A percentile compares a stretch with the other conserved stretches of the same genome.
These are phyloP conservation scores for Vitis cinerea DNA, from an alignment of 164 flowering plant species.

Conservation along the genomic window DNA sequence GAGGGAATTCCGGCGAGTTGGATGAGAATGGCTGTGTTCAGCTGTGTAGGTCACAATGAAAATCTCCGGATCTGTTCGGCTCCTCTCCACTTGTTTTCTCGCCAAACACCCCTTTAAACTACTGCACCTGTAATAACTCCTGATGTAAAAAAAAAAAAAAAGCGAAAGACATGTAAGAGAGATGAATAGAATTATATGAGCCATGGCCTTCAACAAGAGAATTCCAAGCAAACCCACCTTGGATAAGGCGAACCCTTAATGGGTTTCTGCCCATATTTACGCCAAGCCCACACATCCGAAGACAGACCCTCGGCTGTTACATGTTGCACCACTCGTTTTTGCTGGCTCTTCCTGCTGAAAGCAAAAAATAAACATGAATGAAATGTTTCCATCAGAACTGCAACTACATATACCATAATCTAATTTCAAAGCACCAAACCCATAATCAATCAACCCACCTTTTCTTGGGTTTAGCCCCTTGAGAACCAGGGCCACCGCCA, in stretches of 20 bases:
- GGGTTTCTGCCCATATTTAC: constrained; percentile 68
- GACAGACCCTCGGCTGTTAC: constrained; percentile 32
- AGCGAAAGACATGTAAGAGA: neutral
- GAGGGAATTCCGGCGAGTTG: constrained; percentile 35
- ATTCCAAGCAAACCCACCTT: constrained; percentile 24
- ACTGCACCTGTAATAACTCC: constrained; percentile 70
- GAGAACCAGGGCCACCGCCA: neutral
- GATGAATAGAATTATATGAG: neutral
- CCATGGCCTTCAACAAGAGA: neutral
- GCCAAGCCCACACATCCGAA: constrained; percentile 63
- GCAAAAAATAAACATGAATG: too few species aligned
- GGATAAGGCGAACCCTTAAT: constrained; percentile 69
- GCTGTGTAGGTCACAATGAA: constrained; percentile 37
- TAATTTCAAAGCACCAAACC: neutral
- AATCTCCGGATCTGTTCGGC: constrained; percentile 21
- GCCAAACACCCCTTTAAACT: constrained; percentile 54
- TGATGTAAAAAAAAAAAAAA: constrained; percentile 8
- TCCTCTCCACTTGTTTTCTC: constrained; percentile 48
- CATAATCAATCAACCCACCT: constrained; percentile 15
- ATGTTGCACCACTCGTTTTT: constrained; percentile 38
- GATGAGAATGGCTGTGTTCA: constrained; percentile 39
- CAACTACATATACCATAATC: neutral
- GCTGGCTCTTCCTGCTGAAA: constrained; percentile 37
- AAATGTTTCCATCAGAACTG: neutral
- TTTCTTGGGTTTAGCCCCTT: constrained; percentile 21